Evolutionary conservation across 352 stramenopile genomes (phyloP), one percentile per base, ranked within the genome.

Genomic region (Pythium sp.): DNA sequence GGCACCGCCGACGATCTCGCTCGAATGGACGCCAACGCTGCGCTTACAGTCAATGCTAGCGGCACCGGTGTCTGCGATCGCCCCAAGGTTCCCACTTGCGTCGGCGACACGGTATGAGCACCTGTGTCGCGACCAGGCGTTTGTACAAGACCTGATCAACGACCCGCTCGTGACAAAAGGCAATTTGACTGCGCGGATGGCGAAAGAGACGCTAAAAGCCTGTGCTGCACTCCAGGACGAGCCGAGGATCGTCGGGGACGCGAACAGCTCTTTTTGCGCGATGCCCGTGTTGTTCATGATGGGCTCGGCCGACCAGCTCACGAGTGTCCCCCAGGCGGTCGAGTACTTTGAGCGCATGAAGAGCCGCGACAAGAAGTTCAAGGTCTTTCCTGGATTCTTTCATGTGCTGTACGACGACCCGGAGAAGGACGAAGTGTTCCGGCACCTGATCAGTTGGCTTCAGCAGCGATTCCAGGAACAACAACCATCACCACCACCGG

Each of bases 361-460:
- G 14, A 77, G 62, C 62, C 66, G 61, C 34, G 72, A 83, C 70
- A 83, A 81, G 67, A 26, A 73, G 28, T 71, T 81, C 49, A 72
- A 77, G 49, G 61, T 74, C 53, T 81, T 78, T 53, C 55, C 67
- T 2, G 74, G 74, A 2, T 58, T 77, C 15, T 80, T 58, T 58
- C 74, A 83, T 58, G 69, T 64, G 46, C 54, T 83, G n/a, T 83
- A 76, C 63, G 69, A 80, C 55, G 76, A 82, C 43, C 70, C 70
- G 12, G 74, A 80, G 54, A 58, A 66, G 8, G 55, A 60, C 55
- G 55, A 60, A 22, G 20, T 46, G 18, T 36, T 60, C 3, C 28
- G 55, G 15, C 55, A 60, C 55, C 9, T 60, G 55, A 36, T 60
- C 18, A 60, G 15, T 20, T 60, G 55, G 55, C 55, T 60, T 0